A percentile compares a stretch with the other conserved stretches of the same genome.
Conservation (phyloP, 2,329 filamentous ascomycete genomes). For the Botrytis squamosa region DNA sequence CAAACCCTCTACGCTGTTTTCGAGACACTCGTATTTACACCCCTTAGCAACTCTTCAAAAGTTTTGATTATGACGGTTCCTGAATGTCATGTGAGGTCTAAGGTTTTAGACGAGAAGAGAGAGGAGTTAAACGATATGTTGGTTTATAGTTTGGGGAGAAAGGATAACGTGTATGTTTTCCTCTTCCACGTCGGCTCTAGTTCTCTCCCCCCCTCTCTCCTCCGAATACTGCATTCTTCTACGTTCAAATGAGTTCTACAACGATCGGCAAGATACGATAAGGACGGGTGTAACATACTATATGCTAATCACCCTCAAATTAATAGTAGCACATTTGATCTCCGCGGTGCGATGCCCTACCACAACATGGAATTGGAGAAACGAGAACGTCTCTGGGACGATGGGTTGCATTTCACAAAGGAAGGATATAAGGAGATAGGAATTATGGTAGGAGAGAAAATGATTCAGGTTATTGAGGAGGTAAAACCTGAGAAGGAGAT, state of each 20-base stretch:
- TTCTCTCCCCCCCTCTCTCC: not conserved
- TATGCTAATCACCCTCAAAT: not conserved
- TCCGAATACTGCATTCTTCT: not conserved
- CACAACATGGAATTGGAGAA: conserved; percentile 49
- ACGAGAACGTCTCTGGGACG: conserved; percentile 56
- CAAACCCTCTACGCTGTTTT: conserved; percentile 50
- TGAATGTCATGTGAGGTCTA: conserved; percentile 43
- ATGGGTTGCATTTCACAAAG: conserved; percentile 58
- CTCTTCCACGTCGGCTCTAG: not conserved
- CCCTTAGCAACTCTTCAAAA: conserved; percentile 49
- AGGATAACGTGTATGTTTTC: conserved; percentile 25
- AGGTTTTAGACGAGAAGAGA: conserved; percentile 42
- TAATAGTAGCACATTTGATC: conserved; percentile 54
- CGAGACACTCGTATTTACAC: conserved; percentile 48
- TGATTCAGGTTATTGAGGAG: conserved; percentile 48
- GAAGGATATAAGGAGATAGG: conserved; percentile 64
- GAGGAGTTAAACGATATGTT: conserved; percentile 54
- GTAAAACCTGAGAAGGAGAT: conserved; percentile 1
- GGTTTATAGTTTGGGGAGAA: conserved; percentile 20
- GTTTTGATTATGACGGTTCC: conserved; percentile 63
- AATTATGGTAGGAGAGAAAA: conserved; percentile 51
- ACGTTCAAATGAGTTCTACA: not conserved
- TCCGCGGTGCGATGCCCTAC: conserved; percentile 54
- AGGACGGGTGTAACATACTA: not conserved
- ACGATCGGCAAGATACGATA: not conserved